A percentile compares a stretch with the other conserved stretches of the same genome.
Evolutionary conservation across 345 rosid genomes (phyloP).

Genomic region (Theobroma cacao): DNA sequence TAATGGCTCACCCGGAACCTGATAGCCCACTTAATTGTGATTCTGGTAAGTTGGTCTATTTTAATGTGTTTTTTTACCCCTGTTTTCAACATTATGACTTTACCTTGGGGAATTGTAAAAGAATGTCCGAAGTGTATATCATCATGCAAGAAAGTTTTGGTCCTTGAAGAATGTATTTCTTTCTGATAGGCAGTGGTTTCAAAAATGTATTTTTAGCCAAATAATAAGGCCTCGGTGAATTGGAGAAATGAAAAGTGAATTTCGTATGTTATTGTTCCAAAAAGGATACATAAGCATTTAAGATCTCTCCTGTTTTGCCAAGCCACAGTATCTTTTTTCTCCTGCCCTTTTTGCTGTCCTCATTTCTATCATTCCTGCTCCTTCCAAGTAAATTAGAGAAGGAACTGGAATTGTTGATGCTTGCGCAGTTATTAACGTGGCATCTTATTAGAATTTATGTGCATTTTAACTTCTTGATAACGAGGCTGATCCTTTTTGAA

Average conservation of each 20-base stretch:
- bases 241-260: neutral
- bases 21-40: conserved; percentile 97
- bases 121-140: neutral
- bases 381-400: neutral
- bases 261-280: neutral
- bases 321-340: neutral
- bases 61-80: neutral
- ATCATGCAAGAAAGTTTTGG: neutral
- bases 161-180: neutral
- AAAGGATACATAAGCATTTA: neutral
- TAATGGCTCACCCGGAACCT: conserved; percentile 98
- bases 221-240: neutral
- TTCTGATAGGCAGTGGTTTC: neutral
- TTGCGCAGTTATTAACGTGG: neutral
- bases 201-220: neutral
- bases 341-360: neutral
- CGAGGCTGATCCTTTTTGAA: neutral
- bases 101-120: neutral
- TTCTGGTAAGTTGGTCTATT: conserved; percentile 55
- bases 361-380: neutral
- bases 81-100: neutral
- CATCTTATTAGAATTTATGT: neutral
- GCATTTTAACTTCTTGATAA: neutral
- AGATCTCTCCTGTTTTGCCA: neutral
- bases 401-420: neutral